A percentile compares a stretch with the other conserved stretches of the same genome.
phyloP scores from a whole-genome alignment of 2,329 filamentous ascomycete species.

The Sporothrix sp. region DNA sequence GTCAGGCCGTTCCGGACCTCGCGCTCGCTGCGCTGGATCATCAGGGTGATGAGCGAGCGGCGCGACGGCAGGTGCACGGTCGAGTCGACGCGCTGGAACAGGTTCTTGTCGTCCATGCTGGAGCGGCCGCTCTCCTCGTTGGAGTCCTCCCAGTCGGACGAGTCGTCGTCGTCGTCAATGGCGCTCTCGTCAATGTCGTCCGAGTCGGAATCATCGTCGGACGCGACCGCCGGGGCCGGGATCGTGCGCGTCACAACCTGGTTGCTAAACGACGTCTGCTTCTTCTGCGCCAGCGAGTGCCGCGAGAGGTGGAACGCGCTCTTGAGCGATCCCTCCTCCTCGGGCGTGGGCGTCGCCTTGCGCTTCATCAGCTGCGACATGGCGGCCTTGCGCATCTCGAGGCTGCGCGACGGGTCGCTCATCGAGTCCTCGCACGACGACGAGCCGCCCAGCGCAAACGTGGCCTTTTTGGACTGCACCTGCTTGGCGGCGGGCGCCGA shows the following conservation, averaged over 20 bases:
- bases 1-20: constrained; percentile 58
- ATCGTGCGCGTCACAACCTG: constrained; percentile 61
- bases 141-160: constrained; percentile 52
- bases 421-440: constrained; percentile 77
- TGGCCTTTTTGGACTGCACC: constrained; percentile 57
- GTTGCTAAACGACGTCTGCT: constrained; percentile 74
- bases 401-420: constrained; percentile 40
- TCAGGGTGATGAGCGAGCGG: constrained; percentile 79
- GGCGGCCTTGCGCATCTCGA: constrained; percentile 33
- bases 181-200: constrained; percentile 73
- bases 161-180: constrained; percentile 67
- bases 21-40: constrained; percentile 70
- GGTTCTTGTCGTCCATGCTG: constrained; percentile 66
- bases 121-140: constrained; percentile 72
- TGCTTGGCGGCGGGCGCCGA: constrained; percentile 52
- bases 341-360: constrained; percentile 25
- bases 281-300: constrained; percentile 46
- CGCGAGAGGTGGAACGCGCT: constrained; percentile 39
- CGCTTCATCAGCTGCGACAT: constrained; percentile 26
- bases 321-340: constrained; percentile 68
- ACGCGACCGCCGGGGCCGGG: constrained; percentile 38
- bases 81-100: constrained; percentile 89
- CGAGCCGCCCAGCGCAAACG: constrained; percentile 66
- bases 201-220: constrained; percentile 47
- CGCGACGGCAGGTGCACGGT: constrained; percentile 74